Percentiles rank a stretch among this genome's conserved stretches.
These are phyloP conservation scores for Fusarium floridanum DNA, from an alignment of 2,329 filamentous ascomycete species.

Conservation along the genomic window DNA sequence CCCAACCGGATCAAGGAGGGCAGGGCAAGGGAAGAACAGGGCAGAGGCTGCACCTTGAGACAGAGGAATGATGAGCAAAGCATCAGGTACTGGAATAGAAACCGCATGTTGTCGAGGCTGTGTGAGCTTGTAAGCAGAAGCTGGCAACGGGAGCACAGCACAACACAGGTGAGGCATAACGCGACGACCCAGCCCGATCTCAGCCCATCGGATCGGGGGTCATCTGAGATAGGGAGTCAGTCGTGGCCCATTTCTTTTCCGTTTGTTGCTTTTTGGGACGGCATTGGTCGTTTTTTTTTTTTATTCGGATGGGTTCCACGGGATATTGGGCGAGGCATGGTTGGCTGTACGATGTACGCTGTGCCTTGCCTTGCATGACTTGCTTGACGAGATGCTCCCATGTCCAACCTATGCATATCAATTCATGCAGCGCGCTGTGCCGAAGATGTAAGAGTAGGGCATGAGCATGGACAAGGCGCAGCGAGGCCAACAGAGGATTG, in stretches of 20 bases:
- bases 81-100: slow-evolving; percentile 18
- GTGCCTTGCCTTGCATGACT: slow-evolving; percentile 20
- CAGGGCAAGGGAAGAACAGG: neutral
- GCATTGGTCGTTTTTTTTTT: neutral
- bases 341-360: slow-evolving; percentile 14
- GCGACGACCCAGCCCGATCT: slow-evolving; percentile 26
- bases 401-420: slow-evolving; percentile 34
- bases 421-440: slow-evolving; percentile 30
- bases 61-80: slow-evolving; percentile 19
- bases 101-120: slow-evolving; percentile 27
- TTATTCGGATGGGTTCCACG: slow-evolving; percentile 20
- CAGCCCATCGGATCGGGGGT: slow-evolving; percentile 35
- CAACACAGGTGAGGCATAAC: slow-evolving; percentile 19
- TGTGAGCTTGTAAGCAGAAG: slow-evolving; percentile 15
- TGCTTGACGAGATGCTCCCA: slow-evolving; percentile 23
- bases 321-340: slow-evolving; percentile 4
- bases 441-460: slow-evolving; percentile 25
- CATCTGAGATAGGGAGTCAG: slow-evolving; percentile 32
- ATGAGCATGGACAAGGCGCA: slow-evolving; percentile 11
- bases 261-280: slow-evolving; percentile 15
- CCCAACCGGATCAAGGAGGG: slow-evolving; percentile 27
- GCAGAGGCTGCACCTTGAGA: slow-evolving; percentile 1
- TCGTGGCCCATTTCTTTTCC: slow-evolving; percentile 1
- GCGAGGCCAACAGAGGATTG: slow-evolving; percentile 15
- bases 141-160: neutral